phyloP scores from a whole-genome alignment of 371 early-diverging fungal genomes.

The Circinella umbellata region DNA sequence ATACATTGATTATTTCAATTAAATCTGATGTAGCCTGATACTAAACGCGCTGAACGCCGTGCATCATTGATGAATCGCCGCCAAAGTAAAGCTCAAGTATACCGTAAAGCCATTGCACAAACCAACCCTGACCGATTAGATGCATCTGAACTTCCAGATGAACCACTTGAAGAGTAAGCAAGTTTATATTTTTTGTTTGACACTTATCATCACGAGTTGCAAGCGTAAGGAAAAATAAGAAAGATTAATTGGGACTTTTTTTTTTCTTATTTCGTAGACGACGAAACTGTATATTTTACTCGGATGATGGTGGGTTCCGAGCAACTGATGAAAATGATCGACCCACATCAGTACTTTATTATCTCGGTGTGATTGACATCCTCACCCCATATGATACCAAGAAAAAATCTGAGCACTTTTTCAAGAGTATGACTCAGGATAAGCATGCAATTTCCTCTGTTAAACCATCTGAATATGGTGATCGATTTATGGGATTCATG shows the following conservation, averaged over 20 bases:
- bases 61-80: conserved; percentile 36
- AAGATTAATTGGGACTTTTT: neutral
- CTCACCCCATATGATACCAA: conserved; percentile 87
- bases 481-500: conserved; percentile 88
- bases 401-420: conserved; percentile 87
- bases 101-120: conserved; percentile 68
- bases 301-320: conserved; percentile 88
- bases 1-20: conserved; percentile 19
- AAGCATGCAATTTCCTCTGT: conserved; percentile 87
- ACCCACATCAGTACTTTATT: conserved; percentile 78
- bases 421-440: conserved; percentile 82
- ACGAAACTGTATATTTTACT: conserved; percentile 80
- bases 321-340: conserved; percentile 76
- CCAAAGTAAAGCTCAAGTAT: conserved; percentile 64
- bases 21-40: conserved; percentile 27
- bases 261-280: conserved; percentile 37
- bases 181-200: conserved; percentile 2
- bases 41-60: conserved; percentile 34
- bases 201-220: no score
- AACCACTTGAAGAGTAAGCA: conserved; percentile 51
- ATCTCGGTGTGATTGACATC: conserved; percentile 95
- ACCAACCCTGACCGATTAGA: conserved; percentile 71
- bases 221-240: neutral
- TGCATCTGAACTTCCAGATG: conserved; percentile 54
- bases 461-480: conserved; percentile 81